Conservation (phyloP, 208 protist genomes). For the Trypanosoma conorhini region DNA sequence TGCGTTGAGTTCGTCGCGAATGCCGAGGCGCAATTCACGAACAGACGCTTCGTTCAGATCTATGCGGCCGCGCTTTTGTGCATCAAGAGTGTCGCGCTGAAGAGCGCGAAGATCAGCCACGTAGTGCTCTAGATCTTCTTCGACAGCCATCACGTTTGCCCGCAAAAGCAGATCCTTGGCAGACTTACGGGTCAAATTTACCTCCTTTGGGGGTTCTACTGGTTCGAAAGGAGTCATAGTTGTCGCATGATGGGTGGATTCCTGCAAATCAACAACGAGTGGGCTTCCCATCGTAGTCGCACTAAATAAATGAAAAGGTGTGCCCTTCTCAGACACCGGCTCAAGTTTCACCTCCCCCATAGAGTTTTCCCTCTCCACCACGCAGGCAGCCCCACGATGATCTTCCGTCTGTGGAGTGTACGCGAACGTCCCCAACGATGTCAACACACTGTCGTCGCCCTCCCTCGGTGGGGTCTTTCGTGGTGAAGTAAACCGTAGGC, state of each 20-base stretch:
- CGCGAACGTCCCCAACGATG: constrained; percentile 12
- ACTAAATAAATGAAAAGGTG: not conserved
- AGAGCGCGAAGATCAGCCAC: constrained; percentile 12
- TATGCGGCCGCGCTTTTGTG: constrained; percentile 12
- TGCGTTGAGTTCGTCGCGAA: constrained; percentile 18
- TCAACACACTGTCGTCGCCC: constrained; percentile 12
- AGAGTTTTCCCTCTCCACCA: not conserved
- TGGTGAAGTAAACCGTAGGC: constrained; percentile 7
- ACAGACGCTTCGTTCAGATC: constrained; percentile 2
- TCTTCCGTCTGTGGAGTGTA: constrained; percentile 17
- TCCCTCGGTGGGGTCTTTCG: not conserved
- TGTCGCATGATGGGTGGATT: not conserved
- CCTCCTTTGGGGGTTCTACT: not conserved
- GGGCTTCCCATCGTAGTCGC: not conserved
- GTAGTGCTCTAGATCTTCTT: constrained; percentile 9
- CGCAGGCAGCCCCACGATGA: not conserved
- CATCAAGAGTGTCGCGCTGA: constrained; percentile 15
- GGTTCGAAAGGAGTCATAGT: not conserved
- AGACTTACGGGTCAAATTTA: not conserved
- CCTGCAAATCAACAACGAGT: constrained; percentile 8
- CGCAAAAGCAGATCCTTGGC: constrained; percentile 4
- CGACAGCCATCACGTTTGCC: not conserved
- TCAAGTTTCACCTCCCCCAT: not conserved
- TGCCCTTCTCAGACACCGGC: not conserved
- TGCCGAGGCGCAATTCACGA: constrained; percentile 1